Conservation (phyloP, 129 eudicot genomes). For the Flaveria trinervia region DNA sequence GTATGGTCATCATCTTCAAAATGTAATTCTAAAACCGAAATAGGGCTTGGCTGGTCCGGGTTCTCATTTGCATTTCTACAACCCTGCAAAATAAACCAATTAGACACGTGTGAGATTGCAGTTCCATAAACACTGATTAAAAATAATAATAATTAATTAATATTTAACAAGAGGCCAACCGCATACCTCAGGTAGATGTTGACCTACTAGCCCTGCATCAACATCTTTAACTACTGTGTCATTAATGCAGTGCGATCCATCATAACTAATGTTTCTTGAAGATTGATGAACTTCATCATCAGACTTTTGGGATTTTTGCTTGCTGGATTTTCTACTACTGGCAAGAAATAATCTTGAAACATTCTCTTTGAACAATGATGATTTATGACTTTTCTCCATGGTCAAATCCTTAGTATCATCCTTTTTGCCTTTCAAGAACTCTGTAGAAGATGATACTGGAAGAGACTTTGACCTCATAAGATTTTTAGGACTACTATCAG, state of each 20-base stretch:
- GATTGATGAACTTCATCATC: slow-evolving; percentile 42
- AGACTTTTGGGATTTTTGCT: slow-evolving; percentile 48
- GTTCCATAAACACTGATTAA: slow-evolving; percentile 5
- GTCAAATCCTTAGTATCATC: slow-evolving; percentile 50
- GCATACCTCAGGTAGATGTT: slow-evolving; percentile 51
- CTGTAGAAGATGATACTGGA: slow-evolving; percentile 66
- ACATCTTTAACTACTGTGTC: slow-evolving; percentile 24
- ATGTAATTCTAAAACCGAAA: slow-evolving; percentile 66
- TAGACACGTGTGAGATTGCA: slow-evolving; percentile 13
- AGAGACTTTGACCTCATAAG: slow-evolving; percentile 77
- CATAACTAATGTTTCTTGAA: slow-evolving; percentile 32
- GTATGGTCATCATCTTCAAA: slow-evolving; percentile 59
- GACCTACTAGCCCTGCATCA: slow-evolving; percentile 32
- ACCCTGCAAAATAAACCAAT: slow-evolving; percentile 42
- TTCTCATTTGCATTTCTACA: slow-evolving; percentile 52
- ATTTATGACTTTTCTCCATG: slow-evolving; percentile 48
- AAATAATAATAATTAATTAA: background rate
- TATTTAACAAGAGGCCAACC: background rate
- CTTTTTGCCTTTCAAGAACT: slow-evolving; percentile 35
- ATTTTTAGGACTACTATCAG: slow-evolving; percentile 46
- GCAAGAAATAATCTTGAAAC: slow-evolving; percentile 82
- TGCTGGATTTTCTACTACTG: slow-evolving; percentile 55
- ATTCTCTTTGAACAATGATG: slow-evolving; percentile 59
- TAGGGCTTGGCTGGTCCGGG: slow-evolving; percentile 88
- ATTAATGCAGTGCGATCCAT: slow-evolving; percentile 35